Evolutionary conservation across 2,329 filamentous ascomycete genomes (phyloP), one percentile per base, ranked within the genome.

Genomic region (Diaporthe vaccinii): DNA sequence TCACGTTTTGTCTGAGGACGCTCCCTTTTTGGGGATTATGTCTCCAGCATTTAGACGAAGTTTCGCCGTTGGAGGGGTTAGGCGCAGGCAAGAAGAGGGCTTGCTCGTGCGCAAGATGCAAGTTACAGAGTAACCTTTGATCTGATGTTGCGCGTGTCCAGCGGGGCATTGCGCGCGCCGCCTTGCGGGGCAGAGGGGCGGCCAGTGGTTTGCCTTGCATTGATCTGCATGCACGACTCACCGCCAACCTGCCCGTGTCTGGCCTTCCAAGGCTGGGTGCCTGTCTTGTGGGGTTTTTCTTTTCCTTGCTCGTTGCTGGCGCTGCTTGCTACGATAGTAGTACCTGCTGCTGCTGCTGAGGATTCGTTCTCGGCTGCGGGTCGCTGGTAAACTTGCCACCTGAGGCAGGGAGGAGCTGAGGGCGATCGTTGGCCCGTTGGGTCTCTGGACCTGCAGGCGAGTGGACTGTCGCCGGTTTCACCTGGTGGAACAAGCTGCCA

Each of bases 211-310:
- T 36, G 65, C 46, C 31, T 53, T 68, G 65, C 65, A 68, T 68
- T 68, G 65, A 68, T 68, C 65, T 68, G 65, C 65, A 68, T 68
- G 65, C 65, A 68, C 25, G 65, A 68, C 65, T 68, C 65, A 68
- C 65, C 65, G 65, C 65, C 65, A 68, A 53, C 65, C 65, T 55
- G 65, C 65, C 34, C 22, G 39, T 39, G 39, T 31, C 39, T 46
- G 59, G 59, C 59, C 62, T 51, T 51, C 28, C 59, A 65, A 46
- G 41, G 62, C 62, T 25, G 28, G 62, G 28, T 41, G 58, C 58
- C 58, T 61, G 58, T 61, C 28, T 20, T 17, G 58, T 36, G 58
- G 34, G 58, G 25, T 41, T 15, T 46, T 25, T 22, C 14, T 31
- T 25, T 15, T 12, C 6, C 49, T 53, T n/a, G 57, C 34, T 22